Evolutionary conservation across 352 stramenopile genomes (phyloP), one percentile per base, ranked within the genome.

Genomic region (Phytopythium delawarense): DNA sequence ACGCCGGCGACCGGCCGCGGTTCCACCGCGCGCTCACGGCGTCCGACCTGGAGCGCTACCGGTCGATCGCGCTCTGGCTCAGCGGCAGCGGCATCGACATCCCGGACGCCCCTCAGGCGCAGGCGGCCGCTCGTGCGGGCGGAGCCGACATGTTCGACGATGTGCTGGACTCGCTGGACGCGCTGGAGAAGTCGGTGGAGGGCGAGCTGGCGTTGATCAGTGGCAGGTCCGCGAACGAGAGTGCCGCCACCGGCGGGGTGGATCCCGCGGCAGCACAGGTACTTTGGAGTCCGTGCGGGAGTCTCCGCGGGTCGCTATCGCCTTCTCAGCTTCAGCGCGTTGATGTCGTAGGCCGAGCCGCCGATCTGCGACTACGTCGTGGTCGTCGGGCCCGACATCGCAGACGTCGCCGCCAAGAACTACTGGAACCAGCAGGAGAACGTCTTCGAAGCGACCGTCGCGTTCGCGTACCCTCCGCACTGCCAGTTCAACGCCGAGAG

Each of bases 401-500:
- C 75, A 0, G 77, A 87, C 58, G 63, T 87, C 25, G 66, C 67
- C 20, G 77, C 73, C 28, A 70, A 61, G 40, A 82, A 77, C 44
- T 79, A 70, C 51, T 77, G 73, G 76, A 75, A 72, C 16, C 62
- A 70, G 34, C 55, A 75, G 42, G 63, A 78, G 34, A 75, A 78
- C 49, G 64, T 84, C 13, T 89, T 78, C 42, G 77, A 88, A 48
- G 70, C 81, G 1, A 86, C 71, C 4, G 71, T 89, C 7, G 78
- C 75, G 40, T 91, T 91, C 42, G 78, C 79, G 5, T 76, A 81
- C 55, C 81, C 81, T n/a, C 76, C 81, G 1, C 67, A 87, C 42
- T 74, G 73, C 42, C 81, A 91, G 74, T 89, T 89, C 50, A 76
- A 76, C 30, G 81, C 78, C 1, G 78, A 89, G 57, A 84, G 79